phyloP scores from a whole-genome alignment of 2,329 filamentous ascomycete genomes.

The Microdochium bolleyi region DNA sequence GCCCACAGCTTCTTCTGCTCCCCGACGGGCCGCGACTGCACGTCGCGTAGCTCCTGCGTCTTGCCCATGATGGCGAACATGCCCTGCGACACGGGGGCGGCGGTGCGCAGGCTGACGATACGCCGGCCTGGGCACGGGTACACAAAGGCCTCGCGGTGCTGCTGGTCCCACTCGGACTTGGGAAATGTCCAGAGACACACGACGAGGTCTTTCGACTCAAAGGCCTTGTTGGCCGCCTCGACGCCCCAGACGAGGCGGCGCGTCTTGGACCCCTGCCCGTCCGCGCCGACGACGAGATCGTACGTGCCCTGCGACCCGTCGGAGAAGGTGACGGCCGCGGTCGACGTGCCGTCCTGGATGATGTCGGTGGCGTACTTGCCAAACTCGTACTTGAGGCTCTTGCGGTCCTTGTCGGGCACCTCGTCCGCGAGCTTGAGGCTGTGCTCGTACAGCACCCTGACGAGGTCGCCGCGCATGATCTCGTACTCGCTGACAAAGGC shows the following conservation, averaged over 20 bases:
- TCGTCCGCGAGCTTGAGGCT: slow-evolving; percentile 15
- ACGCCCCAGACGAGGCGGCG: slow-evolving; percentile 26
- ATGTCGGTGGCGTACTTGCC: slow-evolving; percentile 18
- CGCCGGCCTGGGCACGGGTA: slow-evolving; percentile 27
- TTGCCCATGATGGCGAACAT: slow-evolving; percentile 17
- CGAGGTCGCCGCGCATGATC: slow-evolving; percentile 51
- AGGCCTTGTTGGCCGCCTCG: slow-evolving; percentile 13
- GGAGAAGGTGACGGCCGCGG: slow-evolving; percentile 28
- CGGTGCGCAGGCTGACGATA: slow-evolving; percentile 27
- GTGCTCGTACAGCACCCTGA: slow-evolving; percentile 36
- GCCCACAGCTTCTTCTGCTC: slow-evolving; percentile 13
- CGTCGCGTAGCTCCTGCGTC: slow-evolving; percentile 1
- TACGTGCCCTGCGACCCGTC: slow-evolving; percentile 32
- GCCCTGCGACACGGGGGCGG: slow-evolving; percentile 24
- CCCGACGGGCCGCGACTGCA: slow-evolving; percentile 6
- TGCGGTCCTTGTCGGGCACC: slow-evolving; percentile 8
- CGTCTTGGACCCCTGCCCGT: slow-evolving; percentile 43
- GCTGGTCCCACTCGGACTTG: slow-evolving; percentile 10
- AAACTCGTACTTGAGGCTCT: slow-evolving; percentile 22
- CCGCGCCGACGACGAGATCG: slow-evolving; percentile 47
- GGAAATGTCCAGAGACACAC: slow-evolving; percentile 32
- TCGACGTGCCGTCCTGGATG: slow-evolving; percentile 20
- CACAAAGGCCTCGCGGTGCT: slow-evolving; percentile 19
- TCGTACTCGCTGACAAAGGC: slow-evolving; percentile 47
- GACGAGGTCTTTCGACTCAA: slow-evolving; percentile 22